phyloP scores from a whole-genome alignment of 805 yeast genomes.

The Kluyveromyces aestuarii region DNA sequence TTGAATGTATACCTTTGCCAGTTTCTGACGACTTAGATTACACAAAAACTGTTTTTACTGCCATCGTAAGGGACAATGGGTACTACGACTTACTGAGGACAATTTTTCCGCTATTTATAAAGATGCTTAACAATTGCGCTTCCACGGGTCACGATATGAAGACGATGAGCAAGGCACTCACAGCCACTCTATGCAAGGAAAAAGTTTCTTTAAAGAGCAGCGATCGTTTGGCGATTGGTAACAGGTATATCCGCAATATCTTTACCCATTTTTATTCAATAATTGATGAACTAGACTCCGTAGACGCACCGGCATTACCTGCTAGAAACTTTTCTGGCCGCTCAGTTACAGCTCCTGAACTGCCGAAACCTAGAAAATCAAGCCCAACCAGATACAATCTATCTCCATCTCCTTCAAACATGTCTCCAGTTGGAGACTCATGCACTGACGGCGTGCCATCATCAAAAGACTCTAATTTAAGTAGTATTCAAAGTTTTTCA shows the following conservation, averaged over 20 bases:
- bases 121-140: conserved; percentile 29
- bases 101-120: conserved; percentile 39
- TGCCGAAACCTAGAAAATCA: conserved; percentile 21
- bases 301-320: not conserved
- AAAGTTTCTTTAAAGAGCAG: conserved; percentile 33
- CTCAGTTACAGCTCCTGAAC: conserved; percentile 9
- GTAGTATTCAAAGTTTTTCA: not conserved
- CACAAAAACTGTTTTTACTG: conserved; percentile 31
- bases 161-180: conserved; percentile 35
- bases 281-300: not conserved
- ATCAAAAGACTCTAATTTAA: not conserved
- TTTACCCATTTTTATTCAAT: conserved; percentile 39
- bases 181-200: conserved; percentile 50
- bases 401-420: not conserved
- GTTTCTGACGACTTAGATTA: conserved; percentile 40
- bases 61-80: conserved; percentile 27
- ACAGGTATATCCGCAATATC: conserved; percentile 44
- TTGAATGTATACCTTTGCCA: conserved; percentile 42
- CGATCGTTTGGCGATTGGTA: conserved; percentile 42
- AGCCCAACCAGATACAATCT: conserved; percentile 15
- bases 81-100: conserved; percentile 30
- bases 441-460: not conserved
- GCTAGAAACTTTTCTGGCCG: not conserved
- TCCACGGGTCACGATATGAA: conserved; percentile 35
- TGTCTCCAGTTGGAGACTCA: not conserved